These are phyloP conservation scores for Pseudogymnoascus sp. DNA, from an alignment of 2,329 filamentous ascomycete genomes.

Conservation along the genomic window DNA sequence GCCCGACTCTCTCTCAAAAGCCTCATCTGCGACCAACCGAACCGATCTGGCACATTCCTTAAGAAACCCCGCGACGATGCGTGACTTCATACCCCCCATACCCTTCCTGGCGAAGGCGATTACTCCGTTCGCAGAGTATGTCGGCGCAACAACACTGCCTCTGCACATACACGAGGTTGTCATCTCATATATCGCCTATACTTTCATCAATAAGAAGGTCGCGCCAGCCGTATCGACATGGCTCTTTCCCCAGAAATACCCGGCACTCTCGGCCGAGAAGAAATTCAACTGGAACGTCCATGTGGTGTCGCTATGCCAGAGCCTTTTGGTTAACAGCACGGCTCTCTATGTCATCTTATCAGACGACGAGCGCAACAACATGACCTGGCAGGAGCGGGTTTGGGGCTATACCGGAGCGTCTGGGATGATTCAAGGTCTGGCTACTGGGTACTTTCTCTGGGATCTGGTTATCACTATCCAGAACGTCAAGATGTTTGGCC, in stretches of 20 bases:
- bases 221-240: constrained; percentile 57
- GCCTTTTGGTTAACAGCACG: constrained; percentile 58
- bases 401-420: constrained; percentile 69
- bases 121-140: constrained; percentile 54
- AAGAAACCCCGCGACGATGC: constrained; percentile 40
- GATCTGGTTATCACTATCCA: constrained; percentile 62
- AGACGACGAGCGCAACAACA: constrained; percentile 58
- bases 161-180: constrained; percentile 71
- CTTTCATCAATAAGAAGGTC: constrained; percentile 54
- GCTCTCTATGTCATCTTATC: constrained; percentile 64
- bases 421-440: constrained; percentile 68
- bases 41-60: neutral
- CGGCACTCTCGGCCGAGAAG: constrained; percentile 50
- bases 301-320: constrained; percentile 75
- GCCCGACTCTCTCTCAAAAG: neutral
- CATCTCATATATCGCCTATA: constrained; percentile 58
- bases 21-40: neutral
- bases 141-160: constrained; percentile 57
- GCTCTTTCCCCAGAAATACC: constrained; percentile 57
- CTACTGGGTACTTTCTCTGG: constrained; percentile 78
- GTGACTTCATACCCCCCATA: constrained; percentile 54
- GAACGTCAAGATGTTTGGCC: constrained; percentile 57
- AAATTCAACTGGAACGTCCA: constrained; percentile 77
- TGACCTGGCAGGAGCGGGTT: constrained; percentile 59
- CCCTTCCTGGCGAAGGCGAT: constrained; percentile 44